phyloP scores from a whole-genome alignment of 352 stramenopile species.

The Aphanomyces invadans region DNA sequence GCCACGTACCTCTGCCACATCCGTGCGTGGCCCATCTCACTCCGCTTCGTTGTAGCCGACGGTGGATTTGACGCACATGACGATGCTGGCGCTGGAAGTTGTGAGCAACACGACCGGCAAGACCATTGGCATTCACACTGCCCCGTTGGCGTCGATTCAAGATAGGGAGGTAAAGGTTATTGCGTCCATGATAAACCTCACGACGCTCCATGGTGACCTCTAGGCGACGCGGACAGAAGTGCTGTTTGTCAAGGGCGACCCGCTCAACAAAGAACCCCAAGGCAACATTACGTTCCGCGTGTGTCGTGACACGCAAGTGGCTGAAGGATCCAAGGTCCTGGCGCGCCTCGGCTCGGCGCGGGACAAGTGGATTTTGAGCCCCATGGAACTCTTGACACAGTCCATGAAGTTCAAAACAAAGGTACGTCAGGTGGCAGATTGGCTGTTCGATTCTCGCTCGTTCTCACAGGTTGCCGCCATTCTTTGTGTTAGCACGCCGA shows the following conservation, averaged over 20 bases:
- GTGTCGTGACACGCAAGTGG: background rate
- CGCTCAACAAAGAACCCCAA: conserved; percentile 1
- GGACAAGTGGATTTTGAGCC: conserved; percentile 19
- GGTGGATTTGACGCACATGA: conserved; percentile 1
- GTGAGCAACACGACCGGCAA: conserved; percentile 9
- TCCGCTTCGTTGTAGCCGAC: conserved; percentile 7
- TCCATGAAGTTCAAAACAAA: conserved; percentile 18
- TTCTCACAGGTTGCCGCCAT: too few species aligned
- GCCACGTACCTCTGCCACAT: conserved; percentile 4
- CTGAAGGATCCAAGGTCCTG: background rate
- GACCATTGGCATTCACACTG: background rate
- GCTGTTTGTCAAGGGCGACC: conserved; percentile 5
- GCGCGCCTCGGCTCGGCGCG: background rate
- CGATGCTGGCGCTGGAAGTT: conserved; percentile 14
- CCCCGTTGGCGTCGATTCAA: background rate
- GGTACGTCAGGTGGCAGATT: too few species aligned
- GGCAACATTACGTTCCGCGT: conserved; percentile 12
- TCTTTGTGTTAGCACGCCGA: conserved; percentile 7
- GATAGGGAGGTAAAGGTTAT: background rate
- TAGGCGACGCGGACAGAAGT: conserved; percentile 6
- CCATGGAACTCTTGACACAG: background rate
- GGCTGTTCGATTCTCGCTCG: too few species aligned
- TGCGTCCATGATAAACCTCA: background rate
- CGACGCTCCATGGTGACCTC: background rate
- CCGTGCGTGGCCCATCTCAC: background rate